Evolutionary conservation across 495 filamentous ascomycete species (phyloP), one percentile per base, ranked within the genome.

Genomic region (Stereocaulon alpinum): DNA sequence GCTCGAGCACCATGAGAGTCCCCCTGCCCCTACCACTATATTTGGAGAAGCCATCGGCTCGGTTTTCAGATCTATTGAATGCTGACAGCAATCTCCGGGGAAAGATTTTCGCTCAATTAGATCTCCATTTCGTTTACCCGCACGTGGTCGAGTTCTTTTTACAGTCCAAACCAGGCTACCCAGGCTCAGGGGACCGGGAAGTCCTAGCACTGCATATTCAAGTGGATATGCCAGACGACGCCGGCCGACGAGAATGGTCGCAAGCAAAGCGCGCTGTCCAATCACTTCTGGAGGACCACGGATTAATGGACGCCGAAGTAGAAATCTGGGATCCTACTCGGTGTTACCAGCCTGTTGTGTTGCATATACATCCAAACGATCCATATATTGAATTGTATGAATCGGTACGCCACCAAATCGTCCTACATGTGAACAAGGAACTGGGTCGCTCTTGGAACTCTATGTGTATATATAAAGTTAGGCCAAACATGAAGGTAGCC

Each of bases 1-100:
- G 59, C 48, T 57, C 55, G n/a, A 58, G 55, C 14, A 59, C 50
- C 22, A 37, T 37, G 18, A 37, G n/a, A 29, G 18, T 29, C 18
- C 54, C 37, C 0, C 30, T 40, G 17, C 59, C 52, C 29, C 27
- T 29, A 32, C 50, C 53, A 18, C 53, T 55, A 32, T 27, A 43
- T 9, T 30, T 61, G 9, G 55, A 55, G n/a, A 14, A 44, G n/a
- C 40, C 59, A 40, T 9, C 4, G 32, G 12, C 15, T 47, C 14
- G 4, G 0, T 2, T 57, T 22, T 30, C 18, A 48, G 41, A 27
- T 22, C n/a, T 42, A n/a, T 30, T 57, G 2, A 11, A 48, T 30
- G 3, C 0, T 24, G n/a, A 57, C 29, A 17, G 18, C 12, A 27
- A 45, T 18, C 24, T 57, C 10, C 37, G 29, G 1, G 1, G 47